Evolutionary conservation across 225 moss, liverwort and hornwort genomes (phyloP).

Genomic region (Pseudisothecium myosuroides): DNA sequence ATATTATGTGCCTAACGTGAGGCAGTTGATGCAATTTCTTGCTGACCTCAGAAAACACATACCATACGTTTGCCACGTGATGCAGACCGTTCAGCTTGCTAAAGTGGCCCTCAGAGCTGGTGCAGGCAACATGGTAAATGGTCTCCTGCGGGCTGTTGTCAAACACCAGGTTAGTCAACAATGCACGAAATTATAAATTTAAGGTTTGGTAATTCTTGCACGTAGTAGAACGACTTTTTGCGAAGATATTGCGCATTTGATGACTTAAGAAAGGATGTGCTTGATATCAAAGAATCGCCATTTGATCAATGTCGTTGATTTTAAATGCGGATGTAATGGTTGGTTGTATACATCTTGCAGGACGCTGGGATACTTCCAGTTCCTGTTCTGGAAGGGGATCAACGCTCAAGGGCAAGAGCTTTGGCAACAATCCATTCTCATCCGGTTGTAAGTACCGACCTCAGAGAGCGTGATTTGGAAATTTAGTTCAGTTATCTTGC

Average conservation of each 20-base stretch:
- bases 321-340: not conserved
- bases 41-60: not conserved
- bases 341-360: conserved; percentile 6
- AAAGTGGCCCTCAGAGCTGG: conserved; percentile 66
- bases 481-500: not conserved
- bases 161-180: conserved; percentile 37
- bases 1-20: not conserved
- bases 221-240: not conserved
- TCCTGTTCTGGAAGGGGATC: conserved; percentile 59
- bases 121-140: conserved; percentile 73
- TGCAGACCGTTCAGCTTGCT: conserved; percentile 65
- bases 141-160: conserved; percentile 44
- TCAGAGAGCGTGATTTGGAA: not conserved
- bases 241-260: not conserved
- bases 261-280: not conserved
- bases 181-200: not conserved
- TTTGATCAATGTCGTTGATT: not conserved
- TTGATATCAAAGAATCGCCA: not conserved
- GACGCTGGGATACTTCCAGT: conserved; percentile 38
- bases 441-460: conserved; percentile 53
- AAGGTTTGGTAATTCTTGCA: not conserved
- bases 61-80: not conserved
- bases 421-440: conserved; percentile 72
- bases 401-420: conserved; percentile 60
- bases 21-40: not conserved